These are phyloP conservation scores for Olyra latifolia DNA, from an alignment of 176 grass and related monocot genomes.

Conservation along the genomic window DNA sequence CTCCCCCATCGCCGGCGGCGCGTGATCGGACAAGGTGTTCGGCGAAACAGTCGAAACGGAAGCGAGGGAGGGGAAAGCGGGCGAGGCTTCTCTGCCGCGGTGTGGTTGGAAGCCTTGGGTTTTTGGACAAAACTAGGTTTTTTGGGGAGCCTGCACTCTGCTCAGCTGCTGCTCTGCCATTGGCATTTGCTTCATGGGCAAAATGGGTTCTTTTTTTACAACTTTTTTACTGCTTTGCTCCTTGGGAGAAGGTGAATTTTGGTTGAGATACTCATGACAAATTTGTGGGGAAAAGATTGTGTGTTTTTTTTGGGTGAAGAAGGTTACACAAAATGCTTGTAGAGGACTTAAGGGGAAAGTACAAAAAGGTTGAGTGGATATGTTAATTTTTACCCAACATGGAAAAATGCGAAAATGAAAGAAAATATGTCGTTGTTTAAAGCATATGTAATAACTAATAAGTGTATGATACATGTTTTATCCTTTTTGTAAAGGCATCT, in stretches of 20 bases:
- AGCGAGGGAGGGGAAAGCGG: conserved; percentile 21
- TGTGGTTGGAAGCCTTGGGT: conserved; percentile 13
- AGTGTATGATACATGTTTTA: too few species aligned
- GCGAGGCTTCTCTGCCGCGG: background rate
- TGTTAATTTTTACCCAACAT: background rate
- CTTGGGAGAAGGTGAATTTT: conserved; percentile 1
- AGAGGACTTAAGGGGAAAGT: background rate
- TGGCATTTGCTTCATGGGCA: background rate
- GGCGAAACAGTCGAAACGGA: conserved; percentile 23
- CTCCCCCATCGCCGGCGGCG: conserved; percentile 40
- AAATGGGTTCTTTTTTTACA: background rate
- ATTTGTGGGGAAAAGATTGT: background rate
- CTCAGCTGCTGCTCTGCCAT: background rate
- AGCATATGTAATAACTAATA: too few species aligned
- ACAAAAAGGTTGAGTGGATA: background rate
- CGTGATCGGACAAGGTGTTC: conserved; percentile 45
- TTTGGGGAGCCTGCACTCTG: background rate
- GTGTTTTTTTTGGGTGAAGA: background rate
- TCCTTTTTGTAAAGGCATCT: too few species aligned
- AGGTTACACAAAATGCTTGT: background rate
- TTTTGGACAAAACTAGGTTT: conserved; percentile 53
- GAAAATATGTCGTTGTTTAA: too few species aligned
- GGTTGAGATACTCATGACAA: background rate
- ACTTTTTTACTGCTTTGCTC: background rate
- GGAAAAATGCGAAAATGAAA: background rate